Conservation (phyloP, 2,329 filamentous ascomycete genomes). For the Botrytis deweyae region DNA sequence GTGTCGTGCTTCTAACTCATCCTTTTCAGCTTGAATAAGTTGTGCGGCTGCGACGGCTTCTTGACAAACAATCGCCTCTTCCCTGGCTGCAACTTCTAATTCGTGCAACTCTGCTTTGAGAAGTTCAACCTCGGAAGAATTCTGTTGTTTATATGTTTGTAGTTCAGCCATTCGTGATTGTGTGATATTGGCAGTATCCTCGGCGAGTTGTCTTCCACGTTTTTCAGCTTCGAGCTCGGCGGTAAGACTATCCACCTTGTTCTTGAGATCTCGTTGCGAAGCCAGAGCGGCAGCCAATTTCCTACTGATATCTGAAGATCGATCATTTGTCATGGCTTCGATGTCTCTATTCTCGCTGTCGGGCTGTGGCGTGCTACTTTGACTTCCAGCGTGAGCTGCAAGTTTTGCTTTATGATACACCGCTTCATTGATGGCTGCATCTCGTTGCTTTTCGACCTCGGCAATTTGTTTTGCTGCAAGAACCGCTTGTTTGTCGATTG, state of each 20-base stretch:
- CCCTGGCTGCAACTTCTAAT: constrained; percentile 72
- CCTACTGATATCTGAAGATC: constrained; percentile 71
- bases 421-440: constrained; percentile 90
- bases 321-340: constrained; percentile 58
- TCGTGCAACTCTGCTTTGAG: constrained; percentile 83
- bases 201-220: constrained; percentile 76
- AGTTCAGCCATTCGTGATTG: constrained; percentile 82
- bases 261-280: constrained; percentile 75
- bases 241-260: constrained; percentile 67
- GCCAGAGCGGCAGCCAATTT: constrained; percentile 81
- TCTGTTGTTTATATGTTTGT: constrained; percentile 79
- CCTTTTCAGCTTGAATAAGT: constrained; percentile 81
- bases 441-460: constrained; percentile 90
- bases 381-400: constrained; percentile 74
- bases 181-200: constrained; percentile 80
- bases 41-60: constrained; percentile 75
- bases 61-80: constrained; percentile 74
- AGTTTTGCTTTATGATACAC: constrained; percentile 93
- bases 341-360: constrained; percentile 58
- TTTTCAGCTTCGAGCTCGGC: constrained; percentile 78
- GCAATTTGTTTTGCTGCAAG: constrained; percentile 86
- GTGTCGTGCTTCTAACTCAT: constrained; percentile 68
- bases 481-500: constrained; percentile 84
- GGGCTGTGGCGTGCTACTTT: constrained; percentile 57
- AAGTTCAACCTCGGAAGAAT: constrained; percentile 79